Base-by-base conservation (phyloP, 768 basidiomycete genomes). In the Podaxis carcinomalis region DNA sequence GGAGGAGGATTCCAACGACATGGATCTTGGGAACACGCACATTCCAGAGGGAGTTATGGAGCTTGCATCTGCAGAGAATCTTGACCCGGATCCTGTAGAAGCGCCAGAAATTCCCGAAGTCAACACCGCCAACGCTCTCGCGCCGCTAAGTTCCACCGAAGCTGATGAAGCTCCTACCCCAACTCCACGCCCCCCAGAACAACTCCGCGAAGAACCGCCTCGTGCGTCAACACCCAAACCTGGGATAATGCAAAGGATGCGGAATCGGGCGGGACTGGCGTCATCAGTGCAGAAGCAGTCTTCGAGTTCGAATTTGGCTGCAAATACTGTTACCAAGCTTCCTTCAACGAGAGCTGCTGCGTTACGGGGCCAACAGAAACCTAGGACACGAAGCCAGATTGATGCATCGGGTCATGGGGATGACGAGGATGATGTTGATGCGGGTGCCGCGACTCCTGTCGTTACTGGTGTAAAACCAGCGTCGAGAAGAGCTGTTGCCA, bases 31-130 rank as follows among this genome's bases (percentile, higher is more conserved):
- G 51, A 23, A 27, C 40, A 35, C 7, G 9, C 3, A 36, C 53
- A 19, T 25, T 47, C 44, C 52, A 7, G 52, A 50, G 9, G 16
- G 27, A 16, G 14, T 4, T 44, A 32, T 50, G 23, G 46, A 49
- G 25, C 7, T 47, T n/a, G 59, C 35, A 32, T 35, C 42, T 36
- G 23, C 19, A 19, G 42, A 49, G 21, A 7, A 9, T 32, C 21
- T 36, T 5, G 59, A 35, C n/a, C 51, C 61, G 35, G 82, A 83
- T 62, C 78, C 80, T 6, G 82, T 82, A 56, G 78, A 81, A 62
- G 71, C 74, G 28, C 72, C 75, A 0, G 80, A 80, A 13, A 73
- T 72, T 58, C 66, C 75, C 61, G 68, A 65, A 1, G 44, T n/a
- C 62, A 64, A 52, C 54, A 67, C 13, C 42, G 32, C 39, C 61